Percentiles rank a stretch among this genome's conserved stretches.
Conservation (phyloP, 1,284 basidiomycete species). For the Ustilago tritici region DNA sequence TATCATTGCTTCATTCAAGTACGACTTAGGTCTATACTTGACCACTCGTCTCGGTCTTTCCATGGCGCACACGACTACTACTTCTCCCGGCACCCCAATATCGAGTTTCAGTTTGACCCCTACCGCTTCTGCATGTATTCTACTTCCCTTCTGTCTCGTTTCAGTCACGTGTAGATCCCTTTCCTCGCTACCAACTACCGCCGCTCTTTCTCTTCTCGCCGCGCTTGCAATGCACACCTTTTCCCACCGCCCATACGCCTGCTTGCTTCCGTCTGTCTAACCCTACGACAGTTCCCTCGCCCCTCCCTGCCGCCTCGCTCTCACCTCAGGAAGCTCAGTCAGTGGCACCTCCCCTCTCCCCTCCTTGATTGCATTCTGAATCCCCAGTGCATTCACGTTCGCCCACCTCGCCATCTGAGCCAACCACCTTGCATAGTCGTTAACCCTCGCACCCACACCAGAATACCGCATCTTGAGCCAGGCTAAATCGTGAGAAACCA, state of each 20-base stretch:
- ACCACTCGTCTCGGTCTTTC: not conserved
- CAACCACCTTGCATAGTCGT: not conserved
- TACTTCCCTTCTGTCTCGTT: not conserved
- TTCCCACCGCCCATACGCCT: not conserved
- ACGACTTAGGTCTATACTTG: no score
- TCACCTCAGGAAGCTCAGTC: not conserved
- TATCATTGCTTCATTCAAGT: no score
- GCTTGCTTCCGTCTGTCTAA: not conserved
- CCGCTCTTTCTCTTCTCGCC: not conserved
- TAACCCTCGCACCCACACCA: not conserved
- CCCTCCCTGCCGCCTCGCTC: not conserved
- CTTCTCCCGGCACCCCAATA: not conserved
- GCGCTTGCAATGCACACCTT: not conserved
- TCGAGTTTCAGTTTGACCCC: not conserved
- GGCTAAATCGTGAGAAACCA: not conserved
- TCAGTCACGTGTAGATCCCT: not conserved
- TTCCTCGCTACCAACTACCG: not conserved
- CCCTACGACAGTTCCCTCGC: not conserved
- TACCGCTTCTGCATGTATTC: not conserved
- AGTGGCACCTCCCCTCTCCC: not conserved
- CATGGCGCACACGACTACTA: not conserved
- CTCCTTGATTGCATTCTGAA: not conserved
- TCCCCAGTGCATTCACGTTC: not conserved
- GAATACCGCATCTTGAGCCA: no score
- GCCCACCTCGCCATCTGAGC: conserved; percentile 1